Percentiles rank a stretch among this genome's conserved stretches.
Evolutionary conservation across 768 basidiomycete genomes (phyloP).

Genomic region (Tulasnella sp.): DNA sequence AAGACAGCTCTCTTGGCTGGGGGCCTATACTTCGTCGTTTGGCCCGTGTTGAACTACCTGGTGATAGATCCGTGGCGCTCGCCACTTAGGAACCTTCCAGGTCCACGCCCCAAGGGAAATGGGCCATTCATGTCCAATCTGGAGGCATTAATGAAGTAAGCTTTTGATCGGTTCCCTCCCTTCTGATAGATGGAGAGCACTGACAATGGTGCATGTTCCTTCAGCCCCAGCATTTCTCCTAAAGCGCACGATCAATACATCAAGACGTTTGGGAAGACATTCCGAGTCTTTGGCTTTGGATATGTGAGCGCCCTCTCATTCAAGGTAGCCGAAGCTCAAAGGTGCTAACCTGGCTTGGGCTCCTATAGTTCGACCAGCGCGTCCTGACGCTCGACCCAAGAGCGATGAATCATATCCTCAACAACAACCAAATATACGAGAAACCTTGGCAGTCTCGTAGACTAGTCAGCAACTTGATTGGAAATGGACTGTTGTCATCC

Average conservation of each 20-base stretch:
- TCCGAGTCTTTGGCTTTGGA: conserved; percentile 26
- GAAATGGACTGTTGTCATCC: conserved; percentile 45
- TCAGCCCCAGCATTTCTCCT: conserved; percentile 19
- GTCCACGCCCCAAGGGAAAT: conserved; percentile 53
- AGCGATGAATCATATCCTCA: conserved; percentile 68
- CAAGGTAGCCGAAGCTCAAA: conserved; percentile 39
- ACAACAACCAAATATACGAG: conserved; percentile 63
- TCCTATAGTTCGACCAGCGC: conserved; percentile 49
- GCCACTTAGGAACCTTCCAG: conserved; percentile 54
- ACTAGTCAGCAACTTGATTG: conserved; percentile 72
- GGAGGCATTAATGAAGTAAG: conserved; percentile 49
- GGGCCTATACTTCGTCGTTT: conserved; percentile 11
- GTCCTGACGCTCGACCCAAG: conserved; percentile 77
- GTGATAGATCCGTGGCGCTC: conserved; percentile 47
- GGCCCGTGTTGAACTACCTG: not conserved
- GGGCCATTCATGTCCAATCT: conserved; percentile 51
- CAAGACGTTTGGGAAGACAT: conserved; percentile 56
- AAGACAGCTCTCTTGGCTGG: not conserved
- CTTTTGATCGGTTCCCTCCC: conserved; percentile 34
- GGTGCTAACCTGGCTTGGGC: not conserved
- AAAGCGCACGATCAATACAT: conserved; percentile 38
- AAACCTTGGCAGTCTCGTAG: conserved; percentile 79
- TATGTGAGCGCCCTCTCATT: conserved; percentile 45
- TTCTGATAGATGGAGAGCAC: not conserved
- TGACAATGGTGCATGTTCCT: not conserved